phyloP scores from a whole-genome alignment of 2,329 filamentous ascomycete genomes.

The Plenodomus tracheiphilus region DNA sequence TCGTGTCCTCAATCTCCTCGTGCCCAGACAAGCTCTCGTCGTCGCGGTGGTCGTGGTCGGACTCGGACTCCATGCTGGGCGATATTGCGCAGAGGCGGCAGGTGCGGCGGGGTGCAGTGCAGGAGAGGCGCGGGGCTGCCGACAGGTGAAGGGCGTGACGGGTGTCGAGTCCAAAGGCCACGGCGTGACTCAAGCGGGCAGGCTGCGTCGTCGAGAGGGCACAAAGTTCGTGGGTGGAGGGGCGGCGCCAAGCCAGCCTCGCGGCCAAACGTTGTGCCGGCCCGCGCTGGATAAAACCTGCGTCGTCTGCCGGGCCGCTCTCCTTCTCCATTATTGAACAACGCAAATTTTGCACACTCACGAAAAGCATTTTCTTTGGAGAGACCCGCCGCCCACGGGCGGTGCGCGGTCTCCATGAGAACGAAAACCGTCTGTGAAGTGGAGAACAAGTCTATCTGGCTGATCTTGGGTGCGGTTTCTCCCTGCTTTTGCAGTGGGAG shows the following conservation, averaged over 20 bases:
- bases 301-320: slow-evolving; percentile 26
- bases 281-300: slow-evolving; percentile 29
- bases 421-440: slow-evolving; percentile 63
- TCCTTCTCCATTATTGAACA: slow-evolving; percentile 55
- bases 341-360: slow-evolving; percentile 60
- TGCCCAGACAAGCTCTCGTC: slow-evolving; percentile 66
- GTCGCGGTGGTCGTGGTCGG: slow-evolving; percentile 46
- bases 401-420: slow-evolving; percentile 55
- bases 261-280: slow-evolving; percentile 24
- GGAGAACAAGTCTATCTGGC: slow-evolving; percentile 53
- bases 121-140: too few species aligned
- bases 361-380: slow-evolving; percentile 62
- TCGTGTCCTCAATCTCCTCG: slow-evolving; percentile 67
- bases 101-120: not conserved
- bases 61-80: slow-evolving; percentile 48
- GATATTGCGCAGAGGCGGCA: not conserved
- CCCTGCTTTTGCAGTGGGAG: slow-evolving; percentile 52
- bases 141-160: too few species aligned
- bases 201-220: slow-evolving; percentile 6
- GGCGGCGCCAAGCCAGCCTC: slow-evolving; percentile 18
- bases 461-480: slow-evolving; percentile 64
- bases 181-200: slow-evolving; percentile 40
- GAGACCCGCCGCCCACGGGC: slow-evolving; percentile 44
- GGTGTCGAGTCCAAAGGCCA: slow-evolving; percentile 26
- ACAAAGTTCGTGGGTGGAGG: slow-evolving; percentile 26